Conservation (phyloP, 352 stramenopile species). For the Peronosclerospora sorghi region DNA sequence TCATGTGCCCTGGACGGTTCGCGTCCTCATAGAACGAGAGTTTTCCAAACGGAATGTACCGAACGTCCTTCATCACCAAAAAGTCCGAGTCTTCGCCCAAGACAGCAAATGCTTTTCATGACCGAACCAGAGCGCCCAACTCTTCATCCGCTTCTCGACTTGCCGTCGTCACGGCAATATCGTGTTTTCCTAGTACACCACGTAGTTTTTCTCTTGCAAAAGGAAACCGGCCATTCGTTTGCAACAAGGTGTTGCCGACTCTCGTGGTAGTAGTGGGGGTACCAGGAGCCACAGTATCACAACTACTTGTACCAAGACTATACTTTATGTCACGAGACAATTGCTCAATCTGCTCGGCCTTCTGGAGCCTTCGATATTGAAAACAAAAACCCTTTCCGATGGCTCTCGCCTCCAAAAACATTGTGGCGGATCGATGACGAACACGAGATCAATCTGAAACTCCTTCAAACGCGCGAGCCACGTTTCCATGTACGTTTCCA, state of each 20-base stretch:
- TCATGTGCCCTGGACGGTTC: too few species aligned
- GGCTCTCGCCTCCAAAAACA: constrained; percentile 58
- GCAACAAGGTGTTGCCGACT: too few species aligned
- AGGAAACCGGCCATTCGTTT: constrained; percentile 57
- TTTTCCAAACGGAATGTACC: too few species aligned
- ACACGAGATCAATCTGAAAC: constrained; percentile 41
- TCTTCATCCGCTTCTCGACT: too few species aligned
- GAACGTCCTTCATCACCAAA: constrained; percentile 68
- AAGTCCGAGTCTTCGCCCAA: constrained; percentile 87
- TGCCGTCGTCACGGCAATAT: constrained; percentile 36
- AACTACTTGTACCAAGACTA: too few species aligned
- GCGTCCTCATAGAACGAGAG: too few species aligned
- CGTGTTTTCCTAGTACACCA: constrained; percentile 40
- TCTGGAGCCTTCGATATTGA: constrained; percentile 40
- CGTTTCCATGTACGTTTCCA: constrained; percentile 33
- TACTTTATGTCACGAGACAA: constrained; percentile 18
- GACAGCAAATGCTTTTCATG: too few species aligned
- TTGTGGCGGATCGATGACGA: constrained; percentile 64
- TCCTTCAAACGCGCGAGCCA: constrained; percentile 37
- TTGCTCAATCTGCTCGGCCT: constrained; percentile 34
- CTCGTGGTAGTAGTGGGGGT: too few species aligned
- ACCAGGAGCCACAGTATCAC: not conserved
- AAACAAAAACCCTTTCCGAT: constrained; percentile 53
- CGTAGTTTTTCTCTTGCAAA: constrained; percentile 68
- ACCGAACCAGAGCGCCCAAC: too few species aligned